Evolutionary conservation across 495 filamentous ascomycete species (phyloP), one percentile per base, ranked within the genome.

Genomic region (Hamigera avellanea): DNA sequence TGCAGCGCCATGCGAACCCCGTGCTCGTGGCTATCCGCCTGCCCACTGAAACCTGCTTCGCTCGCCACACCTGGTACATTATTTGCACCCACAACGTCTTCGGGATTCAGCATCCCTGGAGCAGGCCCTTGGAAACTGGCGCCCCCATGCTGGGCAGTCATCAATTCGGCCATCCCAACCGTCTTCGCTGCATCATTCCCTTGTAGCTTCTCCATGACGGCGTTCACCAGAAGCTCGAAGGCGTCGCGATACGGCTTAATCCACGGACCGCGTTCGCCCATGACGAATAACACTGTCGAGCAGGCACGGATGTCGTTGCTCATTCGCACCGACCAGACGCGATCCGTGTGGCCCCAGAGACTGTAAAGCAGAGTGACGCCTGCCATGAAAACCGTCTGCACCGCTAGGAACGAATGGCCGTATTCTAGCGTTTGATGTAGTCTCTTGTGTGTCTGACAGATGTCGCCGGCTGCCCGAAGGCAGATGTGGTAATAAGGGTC

Each of bases 271-370:
- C 68, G 59, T 42, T 73, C 70, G 9, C 63, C 66, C 65, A 73
- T 72, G 26, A 70, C 66, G 42, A 71, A 71, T 6, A 73, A 51
- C 0, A 71, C 67, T 2, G 66, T 59, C 3, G 69, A 72, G 54
- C 66, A 74, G 15, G 69, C 70, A 31, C 70, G 64, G 32, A 72
- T 67, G 26, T 73, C 66, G 40, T 72, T 72, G 43, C 64, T 68
- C 42, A 72, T 65, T 15, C 57, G 58, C 15, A 72, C 56, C 14
- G 67, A 68, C 69, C 67, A 74, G 27, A 72, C 57, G 33, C 59
- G 44, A 13, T 61, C 59, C 8, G 63, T 61, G 30, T 67, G 61
- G 8, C 58, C 64, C 61, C 62, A 67, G 12, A 68, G 48, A 0
- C 63, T 62, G 36, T 70, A 71, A 16, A 70, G 59, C 13, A 73